These are phyloP conservation scores for Claviceps sp. DNA, from an alignment of 2,329 filamentous ascomycete species.

Conservation along the genomic window DNA sequence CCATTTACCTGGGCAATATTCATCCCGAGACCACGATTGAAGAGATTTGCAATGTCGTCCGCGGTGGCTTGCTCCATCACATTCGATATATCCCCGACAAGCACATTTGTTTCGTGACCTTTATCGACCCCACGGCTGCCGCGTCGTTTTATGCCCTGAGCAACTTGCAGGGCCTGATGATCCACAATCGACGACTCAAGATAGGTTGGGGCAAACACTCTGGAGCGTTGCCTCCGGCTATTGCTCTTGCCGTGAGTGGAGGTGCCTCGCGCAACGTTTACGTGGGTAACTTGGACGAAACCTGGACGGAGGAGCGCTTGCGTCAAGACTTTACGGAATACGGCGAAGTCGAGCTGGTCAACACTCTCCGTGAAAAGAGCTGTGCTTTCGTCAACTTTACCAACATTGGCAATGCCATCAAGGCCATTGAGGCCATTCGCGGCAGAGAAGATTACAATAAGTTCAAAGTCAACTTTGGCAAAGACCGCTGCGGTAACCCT, in stretches of 20 bases:
- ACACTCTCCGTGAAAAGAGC: conserved; percentile 94
- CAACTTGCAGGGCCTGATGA: conserved; percentile 97
- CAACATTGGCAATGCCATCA: conserved; percentile 98
- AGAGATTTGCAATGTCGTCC: conserved; percentile 98
- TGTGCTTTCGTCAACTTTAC: conserved; percentile 99
- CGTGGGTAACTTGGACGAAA: conserved; percentile 92
- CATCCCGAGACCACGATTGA: conserved; percentile 98
- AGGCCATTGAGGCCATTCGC: conserved; percentile 91
- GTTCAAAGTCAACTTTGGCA: conserved; percentile 99
- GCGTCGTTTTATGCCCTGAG: conserved; percentile 96
- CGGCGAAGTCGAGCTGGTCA: conserved; percentile 95
- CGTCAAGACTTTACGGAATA: conserved; percentile 95
- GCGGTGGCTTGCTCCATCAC: conserved; percentile 89
- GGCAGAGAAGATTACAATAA: conserved; percentile 93
- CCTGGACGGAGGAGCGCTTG: conserved; percentile 90
- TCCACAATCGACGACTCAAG: conserved; percentile 94
- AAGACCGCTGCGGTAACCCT: conserved; percentile 93
- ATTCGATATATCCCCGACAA: conserved; percentile 99
- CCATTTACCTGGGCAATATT: conserved; percentile 96
- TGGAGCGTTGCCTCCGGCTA: conserved; percentile 85
- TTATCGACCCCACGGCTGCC: conserved; percentile 95
- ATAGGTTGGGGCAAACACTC: conserved; percentile 99
- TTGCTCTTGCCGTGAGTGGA: conserved; percentile 88
- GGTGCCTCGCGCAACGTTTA: conserved; percentile 98
- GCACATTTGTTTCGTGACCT: conserved; percentile 99